Conservation (phyloP, 106 monocot genomes). For the Dendrobium huoshanense region DNA sequence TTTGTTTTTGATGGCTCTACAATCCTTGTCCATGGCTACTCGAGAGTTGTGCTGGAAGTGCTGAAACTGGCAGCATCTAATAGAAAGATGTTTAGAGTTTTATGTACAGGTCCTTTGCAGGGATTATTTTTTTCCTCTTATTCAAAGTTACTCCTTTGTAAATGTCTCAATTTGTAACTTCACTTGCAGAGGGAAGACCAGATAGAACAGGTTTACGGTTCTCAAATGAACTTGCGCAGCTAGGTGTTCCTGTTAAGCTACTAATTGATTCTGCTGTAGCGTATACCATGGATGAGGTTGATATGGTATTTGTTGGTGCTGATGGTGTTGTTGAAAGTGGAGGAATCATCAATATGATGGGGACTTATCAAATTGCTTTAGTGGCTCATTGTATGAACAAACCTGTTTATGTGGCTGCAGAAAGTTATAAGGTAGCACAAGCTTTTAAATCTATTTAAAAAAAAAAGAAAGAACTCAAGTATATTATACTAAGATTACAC, state of each 20-base stretch:
- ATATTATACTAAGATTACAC: too few species aligned
- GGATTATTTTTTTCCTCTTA: background rate
- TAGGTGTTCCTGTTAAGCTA: constrained; percentile 77
- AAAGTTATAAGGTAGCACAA: constrained; percentile 80
- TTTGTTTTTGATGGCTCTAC: constrained; percentile 94
- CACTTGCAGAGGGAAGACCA: constrained; percentile 86
- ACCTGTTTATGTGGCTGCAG: constrained; percentile 98
- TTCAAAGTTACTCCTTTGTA: background rate
- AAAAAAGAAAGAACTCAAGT: too few species aligned
- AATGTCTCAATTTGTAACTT: background rate
- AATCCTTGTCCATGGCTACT: constrained; percentile 91
- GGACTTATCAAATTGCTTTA: constrained; percentile 89
- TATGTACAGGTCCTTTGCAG: constrained; percentile 73
- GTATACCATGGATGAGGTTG: constrained; percentile 88
- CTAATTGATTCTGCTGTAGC: constrained; percentile 88
- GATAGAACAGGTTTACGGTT: constrained; percentile 78
- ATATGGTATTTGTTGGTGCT: constrained; percentile 93
- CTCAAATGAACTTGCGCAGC: constrained; percentile 64
- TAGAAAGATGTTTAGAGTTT: constrained; percentile 75
- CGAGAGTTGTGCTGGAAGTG: constrained; percentile 87
- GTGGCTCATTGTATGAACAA: constrained; percentile 94
- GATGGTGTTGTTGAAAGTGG: constrained; percentile 97
- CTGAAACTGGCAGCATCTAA: constrained; percentile 78
- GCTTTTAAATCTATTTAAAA: too few species aligned
- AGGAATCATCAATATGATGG: constrained; percentile 98